Conservation (phyloP, 2,329 filamentous ascomycete species). For the Didymella pinodella region DNA sequence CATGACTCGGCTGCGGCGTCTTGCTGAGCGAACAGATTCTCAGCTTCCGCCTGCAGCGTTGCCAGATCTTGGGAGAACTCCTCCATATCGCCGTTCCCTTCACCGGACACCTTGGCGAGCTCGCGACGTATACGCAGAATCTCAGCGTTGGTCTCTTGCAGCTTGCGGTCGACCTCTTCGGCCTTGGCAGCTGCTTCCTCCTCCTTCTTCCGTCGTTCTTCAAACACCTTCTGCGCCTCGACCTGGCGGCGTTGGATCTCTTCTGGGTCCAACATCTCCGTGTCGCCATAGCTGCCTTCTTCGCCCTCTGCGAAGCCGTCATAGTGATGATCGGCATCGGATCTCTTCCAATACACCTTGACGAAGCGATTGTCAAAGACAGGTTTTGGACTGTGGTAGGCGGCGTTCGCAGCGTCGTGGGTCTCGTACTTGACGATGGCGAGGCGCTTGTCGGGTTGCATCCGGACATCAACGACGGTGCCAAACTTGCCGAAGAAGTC, state of each 20-base stretch:
- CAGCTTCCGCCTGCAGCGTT: constrained; percentile 58
- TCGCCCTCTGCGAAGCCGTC: constrained; percentile 31
- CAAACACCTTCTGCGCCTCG: constrained; percentile 73
- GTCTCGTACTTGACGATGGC: constrained; percentile 74
- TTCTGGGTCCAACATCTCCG: constrained; percentile 70
- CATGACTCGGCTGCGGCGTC: constrained; percentile 26
- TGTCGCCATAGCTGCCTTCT: constrained; percentile 22
- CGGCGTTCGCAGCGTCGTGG: constrained; percentile 71
- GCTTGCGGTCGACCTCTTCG: constrained; percentile 69
- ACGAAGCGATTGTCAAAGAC: constrained; percentile 88
- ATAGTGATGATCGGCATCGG: constrained; percentile 31
- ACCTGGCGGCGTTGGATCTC: constrained; percentile 74
- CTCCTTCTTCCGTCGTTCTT: constrained; percentile 70
- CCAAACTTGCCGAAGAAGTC: constrained; percentile 78
- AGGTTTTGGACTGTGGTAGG: constrained; percentile 78
- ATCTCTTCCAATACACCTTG: constrained; percentile 79
- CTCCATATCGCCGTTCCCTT: constrained; percentile 18
- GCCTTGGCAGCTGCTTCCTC: constrained; percentile 69
- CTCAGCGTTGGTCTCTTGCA: constrained; percentile 71
- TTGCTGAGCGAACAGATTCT: constrained; percentile 72
- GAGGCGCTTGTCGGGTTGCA: constrained; percentile 71
- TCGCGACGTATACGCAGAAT: constrained; percentile 68
- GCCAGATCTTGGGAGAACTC: constrained; percentile 31
- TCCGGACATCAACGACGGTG: constrained; percentile 66
- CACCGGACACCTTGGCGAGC: constrained; percentile 61